phyloP scores from a whole-genome alignment of 192 early-diverging fungal species.

The Polychytrium aggregatum region DNA sequence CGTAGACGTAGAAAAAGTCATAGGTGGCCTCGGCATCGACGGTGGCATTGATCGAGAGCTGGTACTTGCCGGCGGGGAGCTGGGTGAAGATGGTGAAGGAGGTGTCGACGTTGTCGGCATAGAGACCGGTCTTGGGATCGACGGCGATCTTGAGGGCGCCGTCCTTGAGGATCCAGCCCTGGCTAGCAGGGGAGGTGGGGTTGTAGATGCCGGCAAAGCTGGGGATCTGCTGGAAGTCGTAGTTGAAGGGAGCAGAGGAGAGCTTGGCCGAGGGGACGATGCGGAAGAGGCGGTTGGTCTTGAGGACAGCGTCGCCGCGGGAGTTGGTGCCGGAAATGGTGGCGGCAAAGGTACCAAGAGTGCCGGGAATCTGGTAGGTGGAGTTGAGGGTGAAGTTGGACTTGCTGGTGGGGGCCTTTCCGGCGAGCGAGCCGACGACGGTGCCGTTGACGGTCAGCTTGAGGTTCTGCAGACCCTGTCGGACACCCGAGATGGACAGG shows the following conservation, averaged over 20 bases:
- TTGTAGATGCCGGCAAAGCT: conserved; percentile 7
- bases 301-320: too few relatives aligned
- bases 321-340: too few relatives aligned
- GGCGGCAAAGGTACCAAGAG: too few relatives aligned
- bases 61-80: neutral
- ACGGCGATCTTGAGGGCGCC: neutral
- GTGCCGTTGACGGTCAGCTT: neutral
- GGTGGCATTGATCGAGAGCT: neutral
- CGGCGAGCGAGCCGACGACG: too few relatives aligned
- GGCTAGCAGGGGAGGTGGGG: neutral
- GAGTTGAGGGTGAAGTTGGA: too few relatives aligned
- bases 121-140: neutral
- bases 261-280: too few relatives aligned
- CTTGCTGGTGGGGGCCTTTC: too few relatives aligned
- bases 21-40: conserved; percentile 2
- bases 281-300: too few relatives aligned
- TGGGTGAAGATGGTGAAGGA: conserved; percentile 1
- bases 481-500: conserved; percentile 1
- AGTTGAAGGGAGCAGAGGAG: conserved; percentile 2
- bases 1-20: conserved; percentile 9
- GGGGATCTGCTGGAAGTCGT: neutral
- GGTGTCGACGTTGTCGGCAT: conserved; percentile 4
- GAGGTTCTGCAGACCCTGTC: neutral
- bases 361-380: too few relatives aligned
- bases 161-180: neutral